Conservation (phyloP, 768 basidiomycete species). For the Coprinopsis marcescibilis region DNA sequence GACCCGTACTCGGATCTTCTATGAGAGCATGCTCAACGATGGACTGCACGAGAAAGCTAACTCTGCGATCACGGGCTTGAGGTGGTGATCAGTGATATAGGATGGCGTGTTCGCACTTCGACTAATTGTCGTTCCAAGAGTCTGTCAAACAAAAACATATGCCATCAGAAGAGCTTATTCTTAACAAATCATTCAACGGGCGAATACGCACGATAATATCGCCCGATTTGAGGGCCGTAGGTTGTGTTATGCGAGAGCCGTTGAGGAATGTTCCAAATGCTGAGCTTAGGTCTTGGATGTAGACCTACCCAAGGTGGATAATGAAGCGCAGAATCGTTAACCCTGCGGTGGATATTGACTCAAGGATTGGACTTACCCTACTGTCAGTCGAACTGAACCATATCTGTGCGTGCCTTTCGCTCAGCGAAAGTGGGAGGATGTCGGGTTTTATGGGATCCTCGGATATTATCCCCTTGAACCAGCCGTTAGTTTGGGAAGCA, state of each 20-base stretch:
- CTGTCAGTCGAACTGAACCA: too few species aligned
- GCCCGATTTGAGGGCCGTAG: constrained; percentile 32
- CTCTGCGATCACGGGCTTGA: constrained; percentile 38
- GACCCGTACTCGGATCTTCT: not conserved
- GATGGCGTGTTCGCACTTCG: constrained; percentile 33
- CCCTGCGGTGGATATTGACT: too few species aligned
- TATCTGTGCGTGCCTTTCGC: not conserved
- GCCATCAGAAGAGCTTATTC: not conserved
- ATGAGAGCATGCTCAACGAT: not conserved
- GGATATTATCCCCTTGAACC: not conserved
- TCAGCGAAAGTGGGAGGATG: not conserved
- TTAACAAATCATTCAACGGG: not conserved
- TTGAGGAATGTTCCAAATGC: constrained; percentile 46
- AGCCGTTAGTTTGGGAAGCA: too few species aligned
- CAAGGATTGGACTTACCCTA: too few species aligned
- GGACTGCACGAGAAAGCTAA: constrained; percentile 21
- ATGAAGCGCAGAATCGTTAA: too few species aligned
- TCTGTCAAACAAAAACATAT: constrained; percentile 21
- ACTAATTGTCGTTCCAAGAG: constrained; percentile 32
- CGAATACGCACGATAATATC: constrained; percentile 37
- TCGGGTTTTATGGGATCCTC: not conserved
- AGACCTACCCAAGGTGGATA: constrained; percentile 27
- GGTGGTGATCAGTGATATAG: constrained; percentile 37
- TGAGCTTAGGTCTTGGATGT: constrained; percentile 41
- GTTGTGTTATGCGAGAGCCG: constrained; percentile 31